Base-by-base conservation (phyloP, 2,329 filamentous ascomycete genomes). In the Penicillium sp. region DNA sequence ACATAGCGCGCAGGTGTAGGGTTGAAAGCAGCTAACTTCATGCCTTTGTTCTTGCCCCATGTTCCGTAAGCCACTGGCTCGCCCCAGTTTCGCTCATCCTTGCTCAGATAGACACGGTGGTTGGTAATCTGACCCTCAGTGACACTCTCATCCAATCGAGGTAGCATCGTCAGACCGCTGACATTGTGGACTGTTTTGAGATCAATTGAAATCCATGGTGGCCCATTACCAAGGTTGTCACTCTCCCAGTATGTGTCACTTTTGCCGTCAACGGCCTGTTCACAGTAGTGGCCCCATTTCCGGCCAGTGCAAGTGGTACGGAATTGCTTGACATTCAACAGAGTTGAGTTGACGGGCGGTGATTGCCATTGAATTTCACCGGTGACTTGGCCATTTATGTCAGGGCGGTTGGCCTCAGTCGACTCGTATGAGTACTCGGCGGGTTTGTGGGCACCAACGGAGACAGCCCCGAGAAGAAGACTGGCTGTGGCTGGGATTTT, bases 1-100 rank as follows among this genome's bases (percentile, higher is more conserved):
- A 65, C 54, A 36, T 52, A 65, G 5, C 52, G 49, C 9, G 59
- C 62, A 3, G 5, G 40, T 8, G 44, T 49, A 13, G 61, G 51
- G 29, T 60, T 44, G 21, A 65, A 62, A 43, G 50, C 59, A 16
- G 62, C 50, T 16, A 65, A 21, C 51, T 65, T 65, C 11, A 47
- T 34, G 4, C 56, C 58, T 28, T 54, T 59, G 46, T 63, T 60
- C 9, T 40, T 54, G 23, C 59, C 56, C 62, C 62, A 65, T 37
- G 51, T 56, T 8, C 61, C 61, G 36, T 65, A 65, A 3, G 62
- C 61, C 9, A 65, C 61, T 10, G 36, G n/a, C 40, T 45, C 3
- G 24, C 50, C 62, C 62, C 63, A 5, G 28, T 36, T 5, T 9
- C 18, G 14, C 23, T 39, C n/a, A 54, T 59, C 46, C 14, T 31